A percentile compares a stretch with the other conserved stretches of the same genome.
phyloP scores from a whole-genome alignment of 106 monocot species.

The Platanthera zijinensis region DNA sequence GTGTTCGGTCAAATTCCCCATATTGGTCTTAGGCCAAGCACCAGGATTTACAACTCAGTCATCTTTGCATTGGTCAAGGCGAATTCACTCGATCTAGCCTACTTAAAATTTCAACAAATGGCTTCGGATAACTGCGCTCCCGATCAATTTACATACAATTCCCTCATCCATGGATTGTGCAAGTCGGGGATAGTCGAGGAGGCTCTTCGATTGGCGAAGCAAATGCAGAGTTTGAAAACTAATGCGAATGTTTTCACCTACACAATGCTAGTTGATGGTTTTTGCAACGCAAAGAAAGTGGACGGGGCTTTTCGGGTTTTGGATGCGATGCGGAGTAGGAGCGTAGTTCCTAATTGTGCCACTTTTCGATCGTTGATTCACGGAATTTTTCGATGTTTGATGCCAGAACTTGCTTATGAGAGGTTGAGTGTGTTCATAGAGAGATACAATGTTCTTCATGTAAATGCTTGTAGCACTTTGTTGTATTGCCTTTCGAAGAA shows the following conservation, averaged over 20 bases:
- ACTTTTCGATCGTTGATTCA: slow-evolving; percentile 67
- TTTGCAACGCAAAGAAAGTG: slow-evolving; percentile 70
- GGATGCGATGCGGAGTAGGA: slow-evolving; percentile 48
- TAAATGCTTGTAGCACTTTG: slow-evolving; percentile 35
- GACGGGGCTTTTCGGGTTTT: slow-evolving; percentile 56
- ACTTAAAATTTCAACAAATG: slow-evolving; percentile 94
- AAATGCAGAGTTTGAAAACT: slow-evolving; percentile 57
- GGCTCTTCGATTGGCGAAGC: slow-evolving; percentile 57
- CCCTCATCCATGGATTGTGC: slow-evolving; percentile 83
- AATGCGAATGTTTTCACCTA: slow-evolving; percentile 75
- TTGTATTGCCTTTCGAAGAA: slow-evolving; percentile 72
- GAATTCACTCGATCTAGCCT: slow-evolving; percentile 69
- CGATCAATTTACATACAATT: slow-evolving; percentile 87
- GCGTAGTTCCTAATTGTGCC: slow-evolving; percentile 58
- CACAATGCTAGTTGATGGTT: slow-evolving; percentile 84
- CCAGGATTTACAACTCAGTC: slow-evolving; percentile 61
- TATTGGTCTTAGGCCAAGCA: slow-evolving; percentile 56
- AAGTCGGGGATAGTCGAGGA: slow-evolving; percentile 74
- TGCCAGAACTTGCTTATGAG: slow-evolving; percentile 36
- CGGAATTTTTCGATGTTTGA: slow-evolving; percentile 55
- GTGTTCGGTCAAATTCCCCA: slow-evolving; percentile 61
- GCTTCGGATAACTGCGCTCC: slow-evolving; percentile 63
- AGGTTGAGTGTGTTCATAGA: slow-evolving; percentile 34
- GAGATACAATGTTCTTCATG: slow-evolving; percentile 7
- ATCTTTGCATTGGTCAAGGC: slow-evolving; percentile 75